A percentile compares a stretch with the other conserved stretches of the same genome.
These are phyloP conservation scores for Fusarium buxicola DNA, from an alignment of 2,329 filamentous ascomycete genomes.

Conservation along the genomic window DNA sequence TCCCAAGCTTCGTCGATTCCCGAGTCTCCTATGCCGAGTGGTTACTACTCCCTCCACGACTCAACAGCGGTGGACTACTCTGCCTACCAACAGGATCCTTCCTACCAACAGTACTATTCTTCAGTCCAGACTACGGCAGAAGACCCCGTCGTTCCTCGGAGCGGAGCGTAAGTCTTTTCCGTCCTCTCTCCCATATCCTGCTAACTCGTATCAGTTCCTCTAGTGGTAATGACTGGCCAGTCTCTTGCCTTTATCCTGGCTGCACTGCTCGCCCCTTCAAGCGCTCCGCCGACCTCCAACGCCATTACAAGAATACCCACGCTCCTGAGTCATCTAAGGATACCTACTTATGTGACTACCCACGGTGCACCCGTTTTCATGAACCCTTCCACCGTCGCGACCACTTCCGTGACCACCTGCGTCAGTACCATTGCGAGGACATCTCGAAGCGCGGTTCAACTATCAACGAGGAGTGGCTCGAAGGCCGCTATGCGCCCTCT, in stretches of 20 bases:
- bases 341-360: conserved; percentile 64
- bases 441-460: conserved; percentile 59
- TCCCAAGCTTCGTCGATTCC: conserved; percentile 44
- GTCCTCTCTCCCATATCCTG: not conserved
- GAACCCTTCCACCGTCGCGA: conserved; percentile 65
- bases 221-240: conserved; percentile 49
- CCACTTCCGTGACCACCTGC: conserved; percentile 68
- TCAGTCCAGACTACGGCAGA: conserved; percentile 6
- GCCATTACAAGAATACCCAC: conserved; percentile 65
- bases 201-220: conserved; percentile 18
- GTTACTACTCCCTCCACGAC: conserved; percentile 34
- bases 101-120: conserved; percentile 25
- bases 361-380: conserved; percentile 57
- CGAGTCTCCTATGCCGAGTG: conserved; percentile 43
- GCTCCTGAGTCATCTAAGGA: conserved; percentile 55
- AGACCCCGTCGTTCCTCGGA: conserved; percentile 15
- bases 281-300: conserved; percentile 65
- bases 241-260: conserved; percentile 53
- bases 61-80: conserved; percentile 20
- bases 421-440: conserved; percentile 67
- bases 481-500: conserved; percentile 52
- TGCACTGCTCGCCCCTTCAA: conserved; percentile 62
- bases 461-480: conserved; percentile 53
- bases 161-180: conserved; percentile 29
- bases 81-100: conserved; percentile 21